Base-by-base conservation (phyloP, 148 eudicot species). In the Fagopyrum esculentum region DNA sequence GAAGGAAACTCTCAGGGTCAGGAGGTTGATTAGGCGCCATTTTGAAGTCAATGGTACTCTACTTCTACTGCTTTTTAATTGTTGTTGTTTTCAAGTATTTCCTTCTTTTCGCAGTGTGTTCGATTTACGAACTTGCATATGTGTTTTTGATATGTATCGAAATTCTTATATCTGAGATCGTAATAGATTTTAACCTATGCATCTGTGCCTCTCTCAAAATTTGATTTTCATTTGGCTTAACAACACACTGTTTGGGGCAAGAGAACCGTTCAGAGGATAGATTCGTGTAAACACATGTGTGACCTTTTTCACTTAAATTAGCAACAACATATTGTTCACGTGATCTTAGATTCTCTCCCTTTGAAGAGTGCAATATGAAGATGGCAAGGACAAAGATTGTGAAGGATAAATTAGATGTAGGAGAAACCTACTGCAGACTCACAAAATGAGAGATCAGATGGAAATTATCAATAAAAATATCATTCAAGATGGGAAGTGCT, bases 11-110 rank as follows among this genome's bases (percentile, higher is more conserved):
- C 78, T 88, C 9, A 79, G 89, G 51, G 86, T 83, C 9, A 75
- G 91, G 70, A 77, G 76, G 55, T 78, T 87, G 55, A 88, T 93
- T 72, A 84, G 77, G 2, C 72, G 74, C 72, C 96, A 93, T 80
- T 90, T 93, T 29, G 79, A 68, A 13, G 17, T 84, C 4, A 85
- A 93, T 81, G 96, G 98, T 93, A 85, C 35, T 55, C 9, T 9
- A 19, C 51, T 35, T 35, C 40, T 35, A 1, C 40, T 35, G 3
- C 40, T 35, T 35, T 35, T 35, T 35, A 35, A 35, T 35, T 35
- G 40, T 74, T 74, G 12, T 6, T 47, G 2, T 9, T 4, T 22
- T 51, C 7, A 9, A 6, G 48, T 51, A 22, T 73, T 73, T 22
- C 56, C 15, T 50, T 3, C 59, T 73, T 52, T 6, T 50, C 43